These are phyloP conservation scores for Tricholoma hemisulphureum DNA, from an alignment of 768 basidiomycete genomes.

Conservation along the genomic window DNA sequence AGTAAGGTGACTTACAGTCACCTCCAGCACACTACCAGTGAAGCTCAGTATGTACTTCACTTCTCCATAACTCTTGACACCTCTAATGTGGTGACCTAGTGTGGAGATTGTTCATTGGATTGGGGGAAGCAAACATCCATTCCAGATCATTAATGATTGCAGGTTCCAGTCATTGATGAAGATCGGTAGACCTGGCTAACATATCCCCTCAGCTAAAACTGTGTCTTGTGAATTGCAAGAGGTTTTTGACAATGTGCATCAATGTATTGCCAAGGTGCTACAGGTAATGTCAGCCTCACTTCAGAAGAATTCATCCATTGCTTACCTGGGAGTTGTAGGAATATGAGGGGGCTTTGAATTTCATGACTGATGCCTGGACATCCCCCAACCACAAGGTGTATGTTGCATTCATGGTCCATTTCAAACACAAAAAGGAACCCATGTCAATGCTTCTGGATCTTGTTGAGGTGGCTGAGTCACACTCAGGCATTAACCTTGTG, in stretches of 20 bases:
- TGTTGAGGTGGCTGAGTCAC: too few species aligned
- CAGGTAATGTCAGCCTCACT: slow-evolving; percentile 14
- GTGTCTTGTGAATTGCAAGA: slow-evolving; percentile 27
- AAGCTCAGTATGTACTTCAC: slow-evolving; percentile 14
- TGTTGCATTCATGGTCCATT: slow-evolving; percentile 28
- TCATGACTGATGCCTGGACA: slow-evolving; percentile 34
- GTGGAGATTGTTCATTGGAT: slow-evolving; percentile 25
- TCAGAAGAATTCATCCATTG: too few species aligned
- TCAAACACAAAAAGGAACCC: slow-evolving; percentile 22
- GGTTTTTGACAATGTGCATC: slow-evolving; percentile 19
- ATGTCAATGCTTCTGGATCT: slow-evolving; percentile 30
- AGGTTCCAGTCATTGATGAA: slow-evolving; percentile 31
- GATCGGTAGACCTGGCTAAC: too few species aligned
- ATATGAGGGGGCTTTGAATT: slow-evolving; percentile 27
- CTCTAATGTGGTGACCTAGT: slow-evolving; percentile 10
- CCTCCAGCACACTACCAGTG: slow-evolving; percentile 16
- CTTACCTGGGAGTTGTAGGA: slow-evolving; percentile 25
- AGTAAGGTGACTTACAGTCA: slow-evolving; percentile 29
- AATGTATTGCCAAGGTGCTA: slow-evolving; percentile 28
- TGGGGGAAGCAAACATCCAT: slow-evolving; percentile 19
- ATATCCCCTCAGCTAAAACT: slow-evolving; percentile 30
- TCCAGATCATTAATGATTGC: slow-evolving; percentile 27
- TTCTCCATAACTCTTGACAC: too few species aligned
- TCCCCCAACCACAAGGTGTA: too few species aligned
- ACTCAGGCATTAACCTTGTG: slow-evolving; percentile 35